These are phyloP conservation scores for Dioscorea alata DNA, from an alignment of 106 monocot genomes.

Conservation along the genomic window DNA sequence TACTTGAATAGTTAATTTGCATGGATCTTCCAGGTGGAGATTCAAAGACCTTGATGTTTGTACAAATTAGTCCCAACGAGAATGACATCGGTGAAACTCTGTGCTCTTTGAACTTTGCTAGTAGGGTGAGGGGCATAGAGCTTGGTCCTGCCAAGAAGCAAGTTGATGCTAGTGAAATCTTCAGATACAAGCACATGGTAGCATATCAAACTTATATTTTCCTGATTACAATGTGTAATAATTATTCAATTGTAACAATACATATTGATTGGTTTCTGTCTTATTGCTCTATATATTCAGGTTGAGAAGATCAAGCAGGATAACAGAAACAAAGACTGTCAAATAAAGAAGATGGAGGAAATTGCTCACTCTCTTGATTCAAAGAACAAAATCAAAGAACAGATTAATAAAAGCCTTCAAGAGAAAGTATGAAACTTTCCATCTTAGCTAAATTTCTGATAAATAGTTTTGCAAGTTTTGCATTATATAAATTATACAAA, in stretches of 20 bases:
- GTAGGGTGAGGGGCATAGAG: slow-evolving; percentile 87
- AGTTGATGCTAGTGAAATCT: slow-evolving; percentile 54
- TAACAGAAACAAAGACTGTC: slow-evolving; percentile 57
- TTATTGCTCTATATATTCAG: slow-evolving; percentile 14
- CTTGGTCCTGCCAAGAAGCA: slow-evolving; percentile 88
- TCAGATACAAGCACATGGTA: slow-evolving; percentile 78
- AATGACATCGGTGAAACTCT: slow-evolving; percentile 76
- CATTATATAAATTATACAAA: not conserved
- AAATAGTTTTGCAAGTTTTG: not conserved
- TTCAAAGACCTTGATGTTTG: slow-evolving; percentile 88
- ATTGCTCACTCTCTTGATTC: slow-evolving; percentile 47
- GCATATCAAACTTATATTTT: not conserved
- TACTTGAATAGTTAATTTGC: not conserved
- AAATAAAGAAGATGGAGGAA: slow-evolving; percentile 74
- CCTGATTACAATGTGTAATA: not conserved
- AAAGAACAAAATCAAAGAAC: slow-evolving; percentile 74
- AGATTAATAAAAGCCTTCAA: slow-evolving; percentile 57
- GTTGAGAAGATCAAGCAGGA: slow-evolving; percentile 81
- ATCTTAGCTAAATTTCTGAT: not conserved
- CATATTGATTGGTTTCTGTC: too few relatives aligned
- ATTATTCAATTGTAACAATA: not conserved
- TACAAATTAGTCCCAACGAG: slow-evolving; percentile 88
- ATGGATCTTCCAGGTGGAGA: slow-evolving; percentile 64
- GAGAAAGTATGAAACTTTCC: slow-evolving; percentile 48
- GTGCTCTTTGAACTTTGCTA: slow-evolving; percentile 95